Percentiles rank a stretch among this genome's conserved stretches.
phyloP scores from a whole-genome alignment of 192 early-diverging fungal species.

The Coemansia sp. region DNA sequence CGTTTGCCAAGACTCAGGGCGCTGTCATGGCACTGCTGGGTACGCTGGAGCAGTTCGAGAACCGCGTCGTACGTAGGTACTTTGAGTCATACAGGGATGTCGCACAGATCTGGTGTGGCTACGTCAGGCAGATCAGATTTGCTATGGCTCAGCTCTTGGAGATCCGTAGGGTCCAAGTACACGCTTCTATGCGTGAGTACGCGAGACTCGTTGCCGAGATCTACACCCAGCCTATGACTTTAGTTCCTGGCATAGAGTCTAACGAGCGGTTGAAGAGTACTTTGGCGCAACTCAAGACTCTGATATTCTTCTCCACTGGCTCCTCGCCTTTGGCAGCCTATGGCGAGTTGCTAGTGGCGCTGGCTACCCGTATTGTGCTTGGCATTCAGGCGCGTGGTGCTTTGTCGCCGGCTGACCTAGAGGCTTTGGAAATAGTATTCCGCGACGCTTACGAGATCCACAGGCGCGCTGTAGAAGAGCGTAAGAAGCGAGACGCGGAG shows the following conservation, averaged over 20 bases:
- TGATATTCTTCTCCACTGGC: constrained; percentile 23
- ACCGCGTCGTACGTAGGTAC: constrained; percentile 28
- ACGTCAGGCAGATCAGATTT: constrained; percentile 16
- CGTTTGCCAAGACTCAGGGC: neutral
- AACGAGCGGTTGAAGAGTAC: constrained; percentile 1
- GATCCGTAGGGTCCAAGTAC: constrained; percentile 8
- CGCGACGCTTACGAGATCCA: constrained; percentile 43
- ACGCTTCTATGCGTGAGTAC: neutral
- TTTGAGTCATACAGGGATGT: constrained; percentile 41
- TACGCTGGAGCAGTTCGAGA: constrained; percentile 42
- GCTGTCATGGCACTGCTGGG: constrained; percentile 16
- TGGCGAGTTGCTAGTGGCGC: constrained; percentile 25
- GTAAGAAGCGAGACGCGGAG: constrained; percentile 31
- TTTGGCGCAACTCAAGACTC: constrained; percentile 34
- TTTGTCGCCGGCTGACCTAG: constrained; percentile 22
- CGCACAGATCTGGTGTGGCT: constrained; percentile 46
- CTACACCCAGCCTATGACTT: constrained; percentile 28
- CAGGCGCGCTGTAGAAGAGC: constrained; percentile 29
- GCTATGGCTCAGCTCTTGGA: constrained; percentile 26
- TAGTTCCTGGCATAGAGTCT: constrained; percentile 3
- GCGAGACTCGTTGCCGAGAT: constrained; percentile 12
- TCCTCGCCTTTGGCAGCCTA: constrained; percentile 20
- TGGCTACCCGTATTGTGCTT: constrained; percentile 21
- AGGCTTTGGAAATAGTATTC: constrained; percentile 26
- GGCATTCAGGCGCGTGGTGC: constrained; percentile 39